Evolutionary conservation across 306 rosid species (phyloP).

Genomic region (Inga oerstediana): DNA sequence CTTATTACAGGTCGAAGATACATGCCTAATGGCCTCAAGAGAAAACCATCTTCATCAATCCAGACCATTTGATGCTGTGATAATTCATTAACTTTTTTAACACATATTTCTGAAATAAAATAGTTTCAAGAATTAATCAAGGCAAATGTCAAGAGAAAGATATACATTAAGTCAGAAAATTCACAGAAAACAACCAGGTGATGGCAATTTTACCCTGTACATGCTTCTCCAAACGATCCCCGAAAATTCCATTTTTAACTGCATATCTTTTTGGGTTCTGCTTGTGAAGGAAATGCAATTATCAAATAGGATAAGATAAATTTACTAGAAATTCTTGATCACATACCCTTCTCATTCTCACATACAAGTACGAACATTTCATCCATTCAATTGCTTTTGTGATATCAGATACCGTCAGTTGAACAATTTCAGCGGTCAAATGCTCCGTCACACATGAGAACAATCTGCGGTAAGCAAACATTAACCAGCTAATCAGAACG

Average conservation of each 20-base stretch:
- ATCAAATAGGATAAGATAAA: conserved; percentile 31
- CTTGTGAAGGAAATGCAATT: conserved; percentile 26
- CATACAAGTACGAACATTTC: conserved; percentile 82
- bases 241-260: conserved; percentile 62
- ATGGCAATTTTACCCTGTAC: conserved; percentile 66
- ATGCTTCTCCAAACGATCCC: conserved; percentile 64
- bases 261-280: conserved; percentile 82
- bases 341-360: conserved; percentile 88
- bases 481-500: conserved; percentile 33
- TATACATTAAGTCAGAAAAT: conserved; percentile 15
- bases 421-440: conserved; percentile 96
- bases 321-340: conserved; percentile 8
- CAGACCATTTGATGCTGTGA: conserved; percentile 78
- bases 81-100: conserved; percentile 83
- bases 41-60: conserved; percentile 97
- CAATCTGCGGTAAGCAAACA: conserved; percentile 54
- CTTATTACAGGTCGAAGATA: conserved; percentile 10
- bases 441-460: conserved; percentile 92
- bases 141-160: conserved; percentile 19
- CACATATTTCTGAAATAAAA: conserved; percentile 66
- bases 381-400: conserved; percentile 96
- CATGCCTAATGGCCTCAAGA: conserved; percentile 89
- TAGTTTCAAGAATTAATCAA: conserved; percentile 28
- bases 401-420: conserved; percentile 84
- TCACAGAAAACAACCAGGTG: conserved; percentile 13